Percentiles rank a stretch among this genome's conserved stretches.
Evolutionary conservation across 2,329 filamentous ascomycete genomes (phyloP).

Genomic region (Phaeosphaeria sp.): DNA sequence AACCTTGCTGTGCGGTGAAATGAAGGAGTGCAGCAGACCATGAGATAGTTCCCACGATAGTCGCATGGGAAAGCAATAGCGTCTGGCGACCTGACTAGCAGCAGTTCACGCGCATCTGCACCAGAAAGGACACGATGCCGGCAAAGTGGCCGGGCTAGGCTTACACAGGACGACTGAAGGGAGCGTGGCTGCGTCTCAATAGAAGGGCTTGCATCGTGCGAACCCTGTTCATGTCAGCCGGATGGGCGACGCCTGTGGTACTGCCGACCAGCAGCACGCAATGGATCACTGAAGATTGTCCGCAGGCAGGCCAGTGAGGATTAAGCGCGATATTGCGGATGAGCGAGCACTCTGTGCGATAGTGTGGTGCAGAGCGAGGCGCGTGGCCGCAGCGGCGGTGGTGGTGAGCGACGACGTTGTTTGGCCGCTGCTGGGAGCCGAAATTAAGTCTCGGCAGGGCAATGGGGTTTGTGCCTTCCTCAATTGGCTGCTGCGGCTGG

Average conservation of each 20-base stretch:
- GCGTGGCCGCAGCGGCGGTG: constrained; percentile 3
- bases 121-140: constrained; percentile 8
- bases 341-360: constrained; percentile 17
- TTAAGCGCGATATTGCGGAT: constrained; percentile 11
- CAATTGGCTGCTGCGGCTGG: constrained; percentile 19
- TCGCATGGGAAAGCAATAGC: constrained; percentile 13
- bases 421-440: constrained; percentile 14
- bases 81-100: constrained; percentile 3
- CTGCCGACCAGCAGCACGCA: not conserved
- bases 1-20: constrained; percentile 9
- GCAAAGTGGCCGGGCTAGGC: constrained; percentile 12
- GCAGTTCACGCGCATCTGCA: constrained; percentile 12
- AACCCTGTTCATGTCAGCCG: constrained; percentile 12
- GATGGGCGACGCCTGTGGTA: constrained; percentile 1
- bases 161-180: constrained; percentile 11
- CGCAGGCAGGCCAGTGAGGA: constrained; percentile 3
- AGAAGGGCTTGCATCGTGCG: constrained; percentile 10
- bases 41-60: constrained; percentile 1
- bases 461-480: constrained; percentile 20
- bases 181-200: constrained; percentile 29
- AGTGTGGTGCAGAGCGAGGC: constrained; percentile 9
- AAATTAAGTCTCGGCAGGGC: constrained; percentile 21
- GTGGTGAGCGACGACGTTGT: constrained; percentile 13
- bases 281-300: not conserved
- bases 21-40: constrained; percentile 1